These are phyloP conservation scores for Diaporthe eres DNA, from an alignment of 2,329 filamentous ascomycete genomes.

Conservation along the genomic window DNA sequence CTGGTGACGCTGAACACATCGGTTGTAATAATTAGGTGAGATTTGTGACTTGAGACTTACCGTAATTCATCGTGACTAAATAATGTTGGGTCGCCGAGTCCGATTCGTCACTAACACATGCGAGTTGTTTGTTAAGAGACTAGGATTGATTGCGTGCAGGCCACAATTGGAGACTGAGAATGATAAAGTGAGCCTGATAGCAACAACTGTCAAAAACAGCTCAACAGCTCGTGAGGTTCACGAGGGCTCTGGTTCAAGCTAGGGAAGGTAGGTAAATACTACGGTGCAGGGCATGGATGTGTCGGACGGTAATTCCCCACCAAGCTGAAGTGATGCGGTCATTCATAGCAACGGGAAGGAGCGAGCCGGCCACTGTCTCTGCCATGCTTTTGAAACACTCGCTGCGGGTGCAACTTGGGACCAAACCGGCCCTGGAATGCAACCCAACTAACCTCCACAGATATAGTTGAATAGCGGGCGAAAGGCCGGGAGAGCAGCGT, in stretches of 20 bases:
- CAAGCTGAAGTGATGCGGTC: constrained; percentile 38
- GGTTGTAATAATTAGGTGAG: background rate
- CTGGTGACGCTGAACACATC: background rate
- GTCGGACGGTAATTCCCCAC: constrained; percentile 20
- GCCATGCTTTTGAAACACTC: constrained; percentile 32
- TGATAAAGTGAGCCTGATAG: background rate
- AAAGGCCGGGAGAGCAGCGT: background rate
- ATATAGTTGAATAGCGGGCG: background rate
- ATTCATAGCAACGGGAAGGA: constrained; percentile 30
- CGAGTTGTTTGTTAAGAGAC: background rate
- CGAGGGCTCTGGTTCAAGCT: background rate
- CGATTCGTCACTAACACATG: constrained; percentile 15
- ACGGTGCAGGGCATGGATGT: constrained; percentile 14
- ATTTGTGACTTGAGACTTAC: constrained; percentile 22
- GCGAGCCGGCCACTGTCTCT: constrained; percentile 27
- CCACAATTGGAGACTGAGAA: background rate
- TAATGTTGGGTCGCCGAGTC: background rate
- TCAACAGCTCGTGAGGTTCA: background rate
- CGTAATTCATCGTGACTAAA: constrained; percentile 41
- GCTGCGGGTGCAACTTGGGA: constrained; percentile 11
- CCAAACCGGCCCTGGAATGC: constrained; percentile 26
- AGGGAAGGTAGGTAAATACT: background rate
- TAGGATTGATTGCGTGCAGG: background rate
- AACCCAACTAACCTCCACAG: background rate
- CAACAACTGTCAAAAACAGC: constrained; percentile 4